These are phyloP conservation scores for Daldinia loculata DNA, from an alignment of 495 filamentous ascomycete species.

Conservation along the genomic window DNA sequence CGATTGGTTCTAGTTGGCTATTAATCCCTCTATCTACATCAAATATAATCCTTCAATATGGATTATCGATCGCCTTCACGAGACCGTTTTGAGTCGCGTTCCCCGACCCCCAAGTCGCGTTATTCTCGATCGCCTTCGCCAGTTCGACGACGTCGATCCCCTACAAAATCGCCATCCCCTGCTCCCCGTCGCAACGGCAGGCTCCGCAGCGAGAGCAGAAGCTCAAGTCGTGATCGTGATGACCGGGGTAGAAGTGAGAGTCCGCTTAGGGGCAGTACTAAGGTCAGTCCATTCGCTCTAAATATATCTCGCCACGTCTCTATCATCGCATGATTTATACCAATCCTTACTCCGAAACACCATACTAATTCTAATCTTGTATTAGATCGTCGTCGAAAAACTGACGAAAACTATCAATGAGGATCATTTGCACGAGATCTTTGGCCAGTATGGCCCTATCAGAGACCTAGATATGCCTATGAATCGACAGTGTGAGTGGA, in stretches of 20 bases:
- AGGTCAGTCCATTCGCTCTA: conserved; percentile 41
- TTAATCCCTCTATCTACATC: neutral
- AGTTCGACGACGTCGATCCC: conserved; percentile 45
- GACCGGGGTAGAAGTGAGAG: conserved; percentile 51
- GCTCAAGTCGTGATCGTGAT: conserved; percentile 41
- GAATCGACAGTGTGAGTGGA: conserved; percentile 78
- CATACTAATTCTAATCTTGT: conserved; percentile 26
- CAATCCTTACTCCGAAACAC: neutral
- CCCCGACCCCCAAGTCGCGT: conserved; percentile 45
- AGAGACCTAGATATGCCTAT: conserved; percentile 87
- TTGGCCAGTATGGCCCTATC: conserved; percentile 87
- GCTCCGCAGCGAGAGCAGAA: conserved; percentile 40
- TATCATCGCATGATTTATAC: neutral
- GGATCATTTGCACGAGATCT: conserved; percentile 88
- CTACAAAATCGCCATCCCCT: conserved; percentile 40
- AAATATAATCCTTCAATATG: conserved; percentile 28
- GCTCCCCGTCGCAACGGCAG: conserved; percentile 45
- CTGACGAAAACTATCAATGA: conserved; percentile 95
- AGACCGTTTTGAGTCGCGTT: conserved; percentile 42
- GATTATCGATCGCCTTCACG: conserved; percentile 45
- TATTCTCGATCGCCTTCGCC: conserved; percentile 47
- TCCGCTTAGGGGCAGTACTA: conserved; percentile 49
- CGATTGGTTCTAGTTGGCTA: neutral
- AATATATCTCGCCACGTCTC: neutral
- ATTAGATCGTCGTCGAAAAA: conserved; percentile 92